phyloP scores from a whole-genome alignment of 352 stramenopile species.

The Chrysophaeum taylorii region DNA sequence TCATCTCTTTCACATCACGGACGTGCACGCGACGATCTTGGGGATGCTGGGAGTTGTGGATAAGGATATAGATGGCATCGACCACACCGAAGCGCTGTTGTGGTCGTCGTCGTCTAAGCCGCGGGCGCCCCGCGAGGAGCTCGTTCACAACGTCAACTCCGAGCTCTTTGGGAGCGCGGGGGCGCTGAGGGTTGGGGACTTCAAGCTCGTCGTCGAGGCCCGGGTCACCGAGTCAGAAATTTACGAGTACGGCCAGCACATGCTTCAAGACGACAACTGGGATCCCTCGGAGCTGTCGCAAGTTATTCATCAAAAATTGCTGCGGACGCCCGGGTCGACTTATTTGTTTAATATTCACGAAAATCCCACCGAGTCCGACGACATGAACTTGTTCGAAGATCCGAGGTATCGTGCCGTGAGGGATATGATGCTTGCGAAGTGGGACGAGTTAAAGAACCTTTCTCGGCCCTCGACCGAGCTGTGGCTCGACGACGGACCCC shows the following conservation, averaged over 20 bases:
- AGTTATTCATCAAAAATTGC: neutral
- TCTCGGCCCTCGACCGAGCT: conserved; percentile 15
- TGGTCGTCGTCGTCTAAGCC: neutral
- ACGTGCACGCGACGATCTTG: neutral
- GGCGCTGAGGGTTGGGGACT: too few relatives aligned
- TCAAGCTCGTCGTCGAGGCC: neutral
- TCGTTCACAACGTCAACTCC: neutral
- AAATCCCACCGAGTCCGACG: too few relatives aligned
- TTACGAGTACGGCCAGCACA: neutral
- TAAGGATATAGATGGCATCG: neutral
- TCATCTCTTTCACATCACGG: neutral
- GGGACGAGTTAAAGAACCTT: too few relatives aligned
- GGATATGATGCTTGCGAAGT: too few relatives aligned
- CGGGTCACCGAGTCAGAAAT: neutral
- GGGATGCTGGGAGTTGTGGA: neutral
- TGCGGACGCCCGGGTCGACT: neutral
- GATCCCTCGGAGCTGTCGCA: neutral
- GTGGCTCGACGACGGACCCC: conserved; percentile 28
- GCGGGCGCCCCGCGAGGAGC: neutral
- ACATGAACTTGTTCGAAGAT: too few relatives aligned
- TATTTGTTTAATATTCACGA: too few relatives aligned
- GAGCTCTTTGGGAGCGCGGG: neutral
- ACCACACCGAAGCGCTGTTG: neutral
- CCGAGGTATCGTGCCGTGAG: too few relatives aligned
- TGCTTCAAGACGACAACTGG: neutral